Conservation (phyloP, 345 rosid species). For the Clarkia xantiana region DNA sequence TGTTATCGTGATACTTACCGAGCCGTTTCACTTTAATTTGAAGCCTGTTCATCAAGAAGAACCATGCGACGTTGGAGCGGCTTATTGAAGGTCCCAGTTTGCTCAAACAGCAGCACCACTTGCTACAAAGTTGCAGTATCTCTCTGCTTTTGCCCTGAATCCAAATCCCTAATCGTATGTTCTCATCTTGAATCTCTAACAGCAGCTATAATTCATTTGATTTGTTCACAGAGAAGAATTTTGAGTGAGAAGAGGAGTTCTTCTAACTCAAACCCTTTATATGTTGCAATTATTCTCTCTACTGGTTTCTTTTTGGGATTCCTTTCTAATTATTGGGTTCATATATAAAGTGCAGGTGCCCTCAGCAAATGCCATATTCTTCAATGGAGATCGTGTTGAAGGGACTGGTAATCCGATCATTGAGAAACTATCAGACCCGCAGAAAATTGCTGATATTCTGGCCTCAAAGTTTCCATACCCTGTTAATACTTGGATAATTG, state of each 20-base stretch:
- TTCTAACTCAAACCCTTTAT: background rate
- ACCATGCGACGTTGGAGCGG: slow-evolving; percentile 57
- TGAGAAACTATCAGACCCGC: slow-evolving; percentile 58
- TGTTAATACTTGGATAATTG: slow-evolving; percentile 62
- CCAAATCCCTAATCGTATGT: slow-evolving; percentile 27
- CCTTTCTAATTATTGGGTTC: background rate
- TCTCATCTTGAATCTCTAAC: slow-evolving; percentile 2
- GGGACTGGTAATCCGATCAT: slow-evolving; percentile 53
- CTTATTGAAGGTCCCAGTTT: slow-evolving; percentile 43
- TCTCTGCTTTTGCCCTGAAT: slow-evolving; percentile 40
- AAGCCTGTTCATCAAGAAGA: no score
- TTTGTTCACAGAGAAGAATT: background rate
- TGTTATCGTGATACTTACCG: no score
- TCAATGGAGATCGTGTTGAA: slow-evolving; percentile 57
- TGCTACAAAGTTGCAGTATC: slow-evolving; percentile 54
- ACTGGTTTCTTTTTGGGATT: background rate
- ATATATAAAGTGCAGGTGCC: slow-evolving; percentile 25
- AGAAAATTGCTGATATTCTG: slow-evolving; percentile 41
- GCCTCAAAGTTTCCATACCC: slow-evolving; percentile 61
- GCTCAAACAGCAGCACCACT: slow-evolving; percentile 5
- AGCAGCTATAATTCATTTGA: background rate
- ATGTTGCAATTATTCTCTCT: background rate
- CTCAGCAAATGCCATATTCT: slow-evolving; percentile 56
- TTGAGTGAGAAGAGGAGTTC: background rate
- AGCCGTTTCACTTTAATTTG: no score